Evolutionary conservation across 2,329 filamentous ascomycete species (phyloP).

Genomic region (Chrysoporthe cubensis): DNA sequence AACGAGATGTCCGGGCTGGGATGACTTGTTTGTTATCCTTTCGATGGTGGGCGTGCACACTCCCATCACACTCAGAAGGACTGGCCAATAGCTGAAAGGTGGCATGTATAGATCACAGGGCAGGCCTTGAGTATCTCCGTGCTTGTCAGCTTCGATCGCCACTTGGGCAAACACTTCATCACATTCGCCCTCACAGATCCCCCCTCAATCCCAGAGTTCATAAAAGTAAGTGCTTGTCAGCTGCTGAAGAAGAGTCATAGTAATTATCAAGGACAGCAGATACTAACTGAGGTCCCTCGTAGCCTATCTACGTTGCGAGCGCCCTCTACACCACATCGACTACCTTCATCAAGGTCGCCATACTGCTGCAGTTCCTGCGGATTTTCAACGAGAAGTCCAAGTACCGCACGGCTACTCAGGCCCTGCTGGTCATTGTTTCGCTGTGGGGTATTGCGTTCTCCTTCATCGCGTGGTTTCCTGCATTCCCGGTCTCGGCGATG

Average conservation of each 20-base stretch:
- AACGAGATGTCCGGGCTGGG: constrained; percentile 26
- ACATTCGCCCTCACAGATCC: constrained; percentile 5
- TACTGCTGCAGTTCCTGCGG: constrained; percentile 37
- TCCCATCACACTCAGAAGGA: background rate
- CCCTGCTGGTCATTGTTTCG: constrained; percentile 30
- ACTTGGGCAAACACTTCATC: constrained; percentile 20
- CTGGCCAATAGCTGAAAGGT: background rate
- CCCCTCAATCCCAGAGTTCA: constrained; percentile 6
- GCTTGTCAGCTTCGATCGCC: background rate
- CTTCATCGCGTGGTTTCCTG: constrained; percentile 36
- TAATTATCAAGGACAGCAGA: background rate
- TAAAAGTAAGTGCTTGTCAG: constrained; percentile 4
- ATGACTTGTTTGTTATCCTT: constrained; percentile 25
- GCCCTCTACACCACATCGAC: constrained; percentile 34
- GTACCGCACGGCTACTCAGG: constrained; percentile 27
- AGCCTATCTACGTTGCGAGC: constrained; percentile 35
- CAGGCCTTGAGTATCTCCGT: background rate
- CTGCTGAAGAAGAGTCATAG: background rate
- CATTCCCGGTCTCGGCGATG: constrained; percentile 33
- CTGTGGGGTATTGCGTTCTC: constrained; percentile 34
- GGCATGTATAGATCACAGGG: constrained; percentile 1
- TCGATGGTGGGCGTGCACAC: constrained; percentile 16
- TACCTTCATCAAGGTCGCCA: constrained; percentile 35
- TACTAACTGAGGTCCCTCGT: too few relatives aligned
- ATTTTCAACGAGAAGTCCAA: constrained; percentile 28